phyloP scores from a whole-genome alignment of 2,329 filamentous ascomycete species.

The Aureobasidium pullulans region DNA sequence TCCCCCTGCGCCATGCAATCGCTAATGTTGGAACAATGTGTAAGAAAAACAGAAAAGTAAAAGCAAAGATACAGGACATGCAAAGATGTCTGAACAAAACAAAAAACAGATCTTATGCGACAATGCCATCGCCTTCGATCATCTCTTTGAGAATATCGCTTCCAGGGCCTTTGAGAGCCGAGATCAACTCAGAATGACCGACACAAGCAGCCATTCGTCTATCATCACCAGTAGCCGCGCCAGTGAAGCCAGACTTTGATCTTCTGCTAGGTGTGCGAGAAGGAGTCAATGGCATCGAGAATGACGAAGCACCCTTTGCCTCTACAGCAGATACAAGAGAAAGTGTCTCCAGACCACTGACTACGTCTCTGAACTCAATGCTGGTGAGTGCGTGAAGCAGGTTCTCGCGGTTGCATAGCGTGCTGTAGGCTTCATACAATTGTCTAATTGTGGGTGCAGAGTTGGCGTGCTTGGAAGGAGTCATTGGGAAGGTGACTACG shows the following conservation, averaged over 20 bases:
- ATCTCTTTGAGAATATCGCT: constrained; percentile 31
- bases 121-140: constrained; percentile 25
- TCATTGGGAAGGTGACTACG: constrained; percentile 21
- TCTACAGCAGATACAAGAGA: constrained; percentile 67
- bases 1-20: not conserved
- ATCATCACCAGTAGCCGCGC: constrained; percentile 56
- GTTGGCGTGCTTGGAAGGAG: constrained; percentile 34
- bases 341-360: constrained; percentile 81
- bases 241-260: constrained; percentile 18
- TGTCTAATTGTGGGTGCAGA: constrained; percentile 73
- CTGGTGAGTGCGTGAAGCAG: constrained; percentile 80
- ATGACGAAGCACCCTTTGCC: constrained; percentile 54
- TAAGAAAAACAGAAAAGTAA: not conserved
- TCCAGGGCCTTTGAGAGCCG: constrained; percentile 27
- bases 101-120: not conserved
- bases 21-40: not conserved
- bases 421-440: constrained; percentile 75
- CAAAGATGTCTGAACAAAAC: not conserved
- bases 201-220: constrained; percentile 29
- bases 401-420: constrained; percentile 79
- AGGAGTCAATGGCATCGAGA: constrained; percentile 53
- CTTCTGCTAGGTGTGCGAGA: constrained; percentile 64
- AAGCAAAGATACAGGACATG: not conserved
- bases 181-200: constrained; percentile 27
- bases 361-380: constrained; percentile 90